These are phyloP conservation scores for Aspergillus sp. DNA, from an alignment of 2,329 filamentous ascomycete genomes.

Conservation along the genomic window DNA sequence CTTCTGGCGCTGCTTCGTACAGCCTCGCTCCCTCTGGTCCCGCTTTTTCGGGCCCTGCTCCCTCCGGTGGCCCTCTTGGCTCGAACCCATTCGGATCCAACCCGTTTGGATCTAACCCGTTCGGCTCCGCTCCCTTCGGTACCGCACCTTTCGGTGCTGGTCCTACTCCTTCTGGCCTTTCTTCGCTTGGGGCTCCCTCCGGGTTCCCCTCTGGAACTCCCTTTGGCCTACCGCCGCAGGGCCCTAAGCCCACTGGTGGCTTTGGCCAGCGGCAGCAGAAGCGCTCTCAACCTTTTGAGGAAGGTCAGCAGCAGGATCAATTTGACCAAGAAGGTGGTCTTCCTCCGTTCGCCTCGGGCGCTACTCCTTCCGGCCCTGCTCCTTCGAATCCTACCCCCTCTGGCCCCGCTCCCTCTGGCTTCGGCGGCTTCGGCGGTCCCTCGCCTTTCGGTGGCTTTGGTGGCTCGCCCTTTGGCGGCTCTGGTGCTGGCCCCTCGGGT, in stretches of 20 bases:
- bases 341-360: neutral
- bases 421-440: neutral
- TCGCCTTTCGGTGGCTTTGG: neutral
- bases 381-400: neutral
- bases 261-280: neutral
- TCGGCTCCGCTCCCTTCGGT: neutral
- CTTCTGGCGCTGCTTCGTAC: neutral
- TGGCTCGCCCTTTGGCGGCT: neutral
- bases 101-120: neutral
- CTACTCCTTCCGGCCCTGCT: neutral
- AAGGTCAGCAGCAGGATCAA: neutral
- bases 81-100: neutral
- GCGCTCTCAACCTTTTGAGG: constrained; percentile 1
- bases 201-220: neutral
- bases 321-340: neutral
- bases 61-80: no score
- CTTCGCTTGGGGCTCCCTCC: neutral
- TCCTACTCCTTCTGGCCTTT: neutral
- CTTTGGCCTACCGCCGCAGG: neutral
- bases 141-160: neutral
- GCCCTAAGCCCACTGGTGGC: neutral
- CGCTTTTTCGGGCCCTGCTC: neutral
- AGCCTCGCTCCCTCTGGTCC: neutral
- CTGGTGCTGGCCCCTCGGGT: neutral
- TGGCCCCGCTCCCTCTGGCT: neutral